A percentile compares a stretch with the other conserved stretches of the same genome.
Conservation (phyloP, 176 grass and related monocot genomes). For the Metroxylon sagu region DNA sequence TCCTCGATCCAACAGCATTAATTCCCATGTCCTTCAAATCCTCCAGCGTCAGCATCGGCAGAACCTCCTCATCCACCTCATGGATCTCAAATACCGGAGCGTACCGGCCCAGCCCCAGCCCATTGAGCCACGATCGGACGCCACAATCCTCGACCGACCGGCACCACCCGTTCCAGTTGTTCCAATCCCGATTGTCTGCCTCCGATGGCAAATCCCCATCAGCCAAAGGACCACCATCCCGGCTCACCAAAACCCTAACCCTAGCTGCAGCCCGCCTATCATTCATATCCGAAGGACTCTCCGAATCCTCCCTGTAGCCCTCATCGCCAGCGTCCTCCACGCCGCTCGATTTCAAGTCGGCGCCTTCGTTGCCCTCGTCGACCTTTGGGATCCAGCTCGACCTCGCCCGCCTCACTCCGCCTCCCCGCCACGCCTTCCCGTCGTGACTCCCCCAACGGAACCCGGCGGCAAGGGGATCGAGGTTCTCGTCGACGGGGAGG, state of each 20-base stretch:
- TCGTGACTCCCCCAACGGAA: background rate
- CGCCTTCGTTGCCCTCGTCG: conserved; percentile 7
- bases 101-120: conserved; percentile 59
- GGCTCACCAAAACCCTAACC: conserved; percentile 70
- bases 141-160: conserved; percentile 32
- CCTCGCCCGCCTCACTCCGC: conserved; percentile 4
- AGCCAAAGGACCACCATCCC: conserved; percentile 24
- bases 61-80: conserved; percentile 75
- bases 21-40: conserved; percentile 97
- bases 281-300: conserved; percentile 10
- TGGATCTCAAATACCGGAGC: conserved; percentile 71
- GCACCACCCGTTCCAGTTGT: conserved; percentile 32
- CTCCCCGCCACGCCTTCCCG: conserved; percentile 7
- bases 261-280: conserved; percentile 17
- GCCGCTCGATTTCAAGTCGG: conserved; percentile 6
- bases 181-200: conserved; percentile 31
- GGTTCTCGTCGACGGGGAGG: conserved; percentile 7
- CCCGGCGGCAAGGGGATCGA: conserved; percentile 4
- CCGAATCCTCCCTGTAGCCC: conserved; percentile 41
- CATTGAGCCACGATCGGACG: conserved; percentile 55
- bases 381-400: conserved; percentile 10
- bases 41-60: conserved; percentile 75
- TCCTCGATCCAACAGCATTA: conserved; percentile 70
- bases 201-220: conserved; percentile 31
- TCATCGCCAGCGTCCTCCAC: conserved; percentile 33